A percentile compares a stretch with the other conserved stretches of the same genome.
Evolutionary conservation across 176 grass and related monocot species (phyloP).

Genomic region (Otatea glauca): DNA sequence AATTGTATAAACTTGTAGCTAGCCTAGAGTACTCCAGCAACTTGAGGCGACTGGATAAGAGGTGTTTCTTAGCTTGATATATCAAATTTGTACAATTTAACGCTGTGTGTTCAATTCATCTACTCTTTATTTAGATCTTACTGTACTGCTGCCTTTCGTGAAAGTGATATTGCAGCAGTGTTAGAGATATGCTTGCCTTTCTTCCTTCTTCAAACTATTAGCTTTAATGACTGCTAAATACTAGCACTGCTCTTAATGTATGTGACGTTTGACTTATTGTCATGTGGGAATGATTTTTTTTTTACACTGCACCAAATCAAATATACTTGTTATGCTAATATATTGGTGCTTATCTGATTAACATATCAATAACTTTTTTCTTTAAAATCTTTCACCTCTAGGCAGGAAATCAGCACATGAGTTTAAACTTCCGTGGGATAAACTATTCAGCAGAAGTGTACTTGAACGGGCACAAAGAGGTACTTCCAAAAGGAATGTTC

Average conservation of each 20-base stretch:
- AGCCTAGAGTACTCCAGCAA: neutral
- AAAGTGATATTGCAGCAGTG: neutral
- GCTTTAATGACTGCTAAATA: slow-evolving; percentile 18
- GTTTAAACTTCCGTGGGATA: slow-evolving; percentile 92
- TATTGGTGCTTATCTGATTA: slow-evolving; percentile 11
- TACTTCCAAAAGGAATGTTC: slow-evolving; percentile 97
- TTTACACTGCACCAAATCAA: neutral
- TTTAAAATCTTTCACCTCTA: slow-evolving; percentile 43
- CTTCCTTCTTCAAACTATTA: slow-evolving; percentile 24
- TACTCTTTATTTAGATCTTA: slow-evolving; percentile 22
- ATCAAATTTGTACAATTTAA: slow-evolving; percentile 16
- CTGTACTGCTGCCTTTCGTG: slow-evolving; percentile 9
- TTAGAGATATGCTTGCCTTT: neutral
- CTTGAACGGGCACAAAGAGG: slow-evolving; percentile 80
- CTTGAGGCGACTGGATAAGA: neutral
- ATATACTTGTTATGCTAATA: slow-evolving; percentile 5
- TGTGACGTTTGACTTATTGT: slow-evolving; percentile 3
- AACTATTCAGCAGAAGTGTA: slow-evolving; percentile 96
- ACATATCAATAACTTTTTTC: slow-evolving; percentile 13
- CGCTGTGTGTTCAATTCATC: neutral
- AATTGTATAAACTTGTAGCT: neutral
- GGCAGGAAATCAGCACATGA: slow-evolving; percentile 74
- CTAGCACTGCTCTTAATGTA: slow-evolving; percentile 16
- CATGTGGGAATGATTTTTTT: neutral
- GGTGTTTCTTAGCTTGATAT: neutral